phyloP scores from a whole-genome alignment of 2,329 filamentous ascomycete species.

The Diaporthe sp. region DNA sequence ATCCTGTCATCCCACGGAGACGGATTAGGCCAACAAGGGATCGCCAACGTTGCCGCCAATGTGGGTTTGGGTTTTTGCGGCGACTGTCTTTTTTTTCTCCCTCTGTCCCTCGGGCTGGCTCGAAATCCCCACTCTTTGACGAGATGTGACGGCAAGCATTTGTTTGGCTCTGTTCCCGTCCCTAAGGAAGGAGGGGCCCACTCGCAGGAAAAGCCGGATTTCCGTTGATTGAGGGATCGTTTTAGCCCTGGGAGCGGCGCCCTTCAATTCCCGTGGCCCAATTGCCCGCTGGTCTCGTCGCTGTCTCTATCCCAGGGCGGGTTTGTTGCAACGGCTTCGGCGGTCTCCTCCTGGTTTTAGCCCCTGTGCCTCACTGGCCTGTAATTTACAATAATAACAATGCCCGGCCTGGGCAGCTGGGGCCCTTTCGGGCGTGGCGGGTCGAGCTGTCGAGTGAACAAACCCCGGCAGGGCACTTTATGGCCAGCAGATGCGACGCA shows the following conservation, averaged over 20 bases:
- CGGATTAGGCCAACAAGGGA: slow-evolving; percentile 28
- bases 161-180: slow-evolving; percentile 16
- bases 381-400: slow-evolving; percentile 26
- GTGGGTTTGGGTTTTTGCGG: slow-evolving; percentile 8
- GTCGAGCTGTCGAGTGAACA: background rate
- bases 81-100: background rate
- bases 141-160: slow-evolving; percentile 24
- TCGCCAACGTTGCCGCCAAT: slow-evolving; percentile 15
- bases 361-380: slow-evolving; percentile 11
- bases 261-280: slow-evolving; percentile 24
- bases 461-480: background rate
- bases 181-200: slow-evolving; percentile 2
- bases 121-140: slow-evolving; percentile 13
- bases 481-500: background rate
- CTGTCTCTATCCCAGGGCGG: background rate
- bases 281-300: background rate
- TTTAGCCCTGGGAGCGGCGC: background rate
- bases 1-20: slow-evolving; percentile 26
- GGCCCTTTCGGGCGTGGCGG: background rate
- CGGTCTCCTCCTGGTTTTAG: slow-evolving; percentile 16
- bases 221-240: slow-evolving; percentile 27
- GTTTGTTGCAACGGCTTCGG: slow-evolving; percentile 1
- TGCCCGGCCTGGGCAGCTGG: background rate
- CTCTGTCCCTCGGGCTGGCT: background rate
- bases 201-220: slow-evolving; percentile 14